Conservation (phyloP, 2,329 filamentous ascomycete species). For the Calonectria leucothoes region DNA sequence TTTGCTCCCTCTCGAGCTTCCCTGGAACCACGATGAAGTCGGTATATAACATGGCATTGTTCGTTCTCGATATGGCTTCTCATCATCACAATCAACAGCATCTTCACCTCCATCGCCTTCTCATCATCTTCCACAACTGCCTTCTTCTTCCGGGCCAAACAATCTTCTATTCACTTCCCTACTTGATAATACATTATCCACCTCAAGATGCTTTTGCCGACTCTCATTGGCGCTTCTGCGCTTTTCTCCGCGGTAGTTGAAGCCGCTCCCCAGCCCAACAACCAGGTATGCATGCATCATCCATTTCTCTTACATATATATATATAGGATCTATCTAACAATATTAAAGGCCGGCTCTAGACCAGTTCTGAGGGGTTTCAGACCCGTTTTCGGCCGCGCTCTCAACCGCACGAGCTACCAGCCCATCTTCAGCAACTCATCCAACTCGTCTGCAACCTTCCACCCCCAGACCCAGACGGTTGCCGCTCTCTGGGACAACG, state of each 20-base stretch:
- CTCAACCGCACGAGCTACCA: not conserved
- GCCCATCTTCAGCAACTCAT: constrained; percentile 24
- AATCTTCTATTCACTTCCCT: not conserved
- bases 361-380: not conserved
- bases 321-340: constrained; percentile 25
- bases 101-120: constrained; percentile 14
- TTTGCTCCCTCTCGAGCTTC: constrained; percentile 20
- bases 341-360: constrained; percentile 12
- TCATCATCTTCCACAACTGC: constrained; percentile 20
- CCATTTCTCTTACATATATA: not conserved
- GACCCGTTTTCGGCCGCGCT: not conserved
- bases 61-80: constrained; percentile 20
- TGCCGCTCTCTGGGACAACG: constrained; percentile 2
- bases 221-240: constrained; percentile 40
- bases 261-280: constrained; percentile 34
- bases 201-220: constrained; percentile 39
- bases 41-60: constrained; percentile 35
- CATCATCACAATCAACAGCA: constrained; percentile 37
- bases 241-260: constrained; percentile 40
- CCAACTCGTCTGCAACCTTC: constrained; percentile 22
- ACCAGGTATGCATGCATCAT: constrained; percentile 27
- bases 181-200: not conserved
- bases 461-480: not conserved
- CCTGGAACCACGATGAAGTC: constrained; percentile 33
- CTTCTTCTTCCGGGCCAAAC: constrained; percentile 27